A percentile compares a stretch with the other conserved stretches of the same genome.
phyloP scores from a whole-genome alignment of 2,329 filamentous ascomycete genomes.

The Neurospora sp. region DNA sequence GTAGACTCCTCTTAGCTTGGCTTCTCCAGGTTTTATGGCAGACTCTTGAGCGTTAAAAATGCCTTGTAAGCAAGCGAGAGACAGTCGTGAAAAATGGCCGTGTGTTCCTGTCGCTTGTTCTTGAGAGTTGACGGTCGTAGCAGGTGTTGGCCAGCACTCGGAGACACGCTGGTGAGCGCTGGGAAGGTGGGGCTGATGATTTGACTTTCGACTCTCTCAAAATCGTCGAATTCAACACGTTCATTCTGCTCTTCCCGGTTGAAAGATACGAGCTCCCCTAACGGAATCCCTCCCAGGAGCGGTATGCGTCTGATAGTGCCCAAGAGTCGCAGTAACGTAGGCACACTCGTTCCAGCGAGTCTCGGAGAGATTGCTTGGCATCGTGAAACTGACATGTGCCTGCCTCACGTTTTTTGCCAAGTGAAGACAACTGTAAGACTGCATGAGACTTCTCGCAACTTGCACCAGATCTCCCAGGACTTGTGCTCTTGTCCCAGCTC shows the following conservation, averaged over 20 bases:
- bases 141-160: neutral
- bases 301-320: neutral
- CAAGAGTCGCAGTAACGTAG: neutral
- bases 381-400: neutral
- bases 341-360: neutral
- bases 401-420: neutral
- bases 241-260: neutral
- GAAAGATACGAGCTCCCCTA: neutral
- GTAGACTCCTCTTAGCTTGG: too few species aligned
- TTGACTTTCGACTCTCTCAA: neutral
- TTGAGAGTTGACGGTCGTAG: neutral
- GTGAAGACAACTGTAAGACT: neutral
- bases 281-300: neutral
- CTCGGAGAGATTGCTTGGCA: neutral
- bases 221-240: neutral
- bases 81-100: too few species aligned
- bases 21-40: too few species aligned
- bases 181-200: neutral
- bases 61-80: too few species aligned
- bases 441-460: neutral
- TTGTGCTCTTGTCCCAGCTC: neutral
- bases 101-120: neutral
- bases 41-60: too few species aligned
- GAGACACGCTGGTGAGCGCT: neutral
- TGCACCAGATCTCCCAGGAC: neutral